phyloP scores from a whole-genome alignment of 2,329 filamentous ascomycete genomes.

The Calonectria ilicicola region DNA sequence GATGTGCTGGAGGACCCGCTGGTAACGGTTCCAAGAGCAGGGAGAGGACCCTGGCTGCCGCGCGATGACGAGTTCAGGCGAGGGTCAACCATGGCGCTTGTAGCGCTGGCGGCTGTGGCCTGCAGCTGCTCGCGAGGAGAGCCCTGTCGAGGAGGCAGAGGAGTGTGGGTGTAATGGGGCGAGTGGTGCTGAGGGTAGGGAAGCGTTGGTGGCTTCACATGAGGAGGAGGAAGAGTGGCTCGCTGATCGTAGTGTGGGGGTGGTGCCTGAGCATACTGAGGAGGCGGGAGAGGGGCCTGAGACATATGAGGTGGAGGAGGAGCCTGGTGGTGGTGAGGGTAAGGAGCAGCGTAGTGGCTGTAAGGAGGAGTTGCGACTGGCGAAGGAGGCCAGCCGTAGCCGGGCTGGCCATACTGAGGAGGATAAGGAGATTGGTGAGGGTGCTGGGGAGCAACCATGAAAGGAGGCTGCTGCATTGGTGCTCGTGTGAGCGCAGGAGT shows the following conservation, averaged over 20 bases:
- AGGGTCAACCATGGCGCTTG: conserved; percentile 54
- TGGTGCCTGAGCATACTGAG: conserved; percentile 44
- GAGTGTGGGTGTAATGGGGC: conserved; percentile 46
- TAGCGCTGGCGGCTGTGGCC: conserved; percentile 50
- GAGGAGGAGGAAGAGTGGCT: conserved; percentile 52
- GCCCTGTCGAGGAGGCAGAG: conserved; percentile 52
- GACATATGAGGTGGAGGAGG: conserved; percentile 44
- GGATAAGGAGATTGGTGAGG: conserved; percentile 47
- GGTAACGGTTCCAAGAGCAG: conserved; percentile 53
- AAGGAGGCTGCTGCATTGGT: conserved; percentile 67
- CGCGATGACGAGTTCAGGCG: conserved; percentile 49
- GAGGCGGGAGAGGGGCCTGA: conserved; percentile 43
- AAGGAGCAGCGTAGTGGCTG: conserved; percentile 57
- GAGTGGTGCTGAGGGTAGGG: conserved; percentile 47
- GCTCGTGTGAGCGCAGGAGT: conserved; percentile 84
- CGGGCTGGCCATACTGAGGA: conserved; percentile 56
- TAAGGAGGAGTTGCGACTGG: conserved; percentile 67
- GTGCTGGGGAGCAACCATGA: conserved; percentile 51
- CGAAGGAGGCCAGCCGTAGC: conserved; percentile 68
- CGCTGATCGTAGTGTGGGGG: conserved; percentile 50
- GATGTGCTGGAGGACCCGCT: conserved; percentile 42
- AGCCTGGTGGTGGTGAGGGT: conserved; percentile 46
- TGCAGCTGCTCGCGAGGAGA: conserved; percentile 60
- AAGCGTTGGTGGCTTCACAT: conserved; percentile 44
- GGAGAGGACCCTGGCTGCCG: conserved; percentile 58